phyloP scores from a whole-genome alignment of 257 asterid species.

The Nicotiana obtusifolia region DNA sequence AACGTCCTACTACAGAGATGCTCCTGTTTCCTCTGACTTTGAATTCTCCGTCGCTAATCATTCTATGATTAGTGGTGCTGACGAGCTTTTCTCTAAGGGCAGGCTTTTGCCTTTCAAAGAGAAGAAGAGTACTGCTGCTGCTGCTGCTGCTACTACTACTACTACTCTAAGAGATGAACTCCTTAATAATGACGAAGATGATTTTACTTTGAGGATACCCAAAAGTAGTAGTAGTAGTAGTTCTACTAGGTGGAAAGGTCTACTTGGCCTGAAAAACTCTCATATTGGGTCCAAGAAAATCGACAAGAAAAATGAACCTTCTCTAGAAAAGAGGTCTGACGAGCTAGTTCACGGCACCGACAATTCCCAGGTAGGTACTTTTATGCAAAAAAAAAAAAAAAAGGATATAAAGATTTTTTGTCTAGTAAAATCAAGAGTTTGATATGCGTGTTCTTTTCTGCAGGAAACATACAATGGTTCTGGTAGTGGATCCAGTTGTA shows the following conservation, averaged over 20 bases:
- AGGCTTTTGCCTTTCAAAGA: slow-evolving; percentile 64
- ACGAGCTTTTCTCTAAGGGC: slow-evolving; percentile 76
- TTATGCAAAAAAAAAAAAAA: neutral
- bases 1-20: slow-evolving; percentile 40
- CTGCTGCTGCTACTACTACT: neutral
- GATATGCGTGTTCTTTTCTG: neutral
- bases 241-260: slow-evolving; percentile 75
- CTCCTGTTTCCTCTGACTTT: slow-evolving; percentile 84
- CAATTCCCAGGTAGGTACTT: slow-evolving; percentile 26
- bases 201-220: slow-evolving; percentile 51
- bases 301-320: slow-evolving; percentile 27
- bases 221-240: slow-evolving; percentile 40
- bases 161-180: slow-evolving; percentile 78
- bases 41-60: slow-evolving; percentile 67
- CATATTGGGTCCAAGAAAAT: slow-evolving; percentile 70
- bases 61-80: slow-evolving; percentile 73
- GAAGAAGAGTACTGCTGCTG: no score
- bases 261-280: slow-evolving; percentile 62
- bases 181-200: slow-evolving; percentile 16
- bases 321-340: slow-evolving; percentile 21
- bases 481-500: slow-evolving; percentile 8
- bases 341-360: slow-evolving; percentile 31
- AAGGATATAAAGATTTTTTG: no score
- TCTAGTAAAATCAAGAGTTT: neutral
- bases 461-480: neutral